phyloP scores from a whole-genome alignment of 352 stramenopile genomes.

The Globisporangium perplexum region DNA sequence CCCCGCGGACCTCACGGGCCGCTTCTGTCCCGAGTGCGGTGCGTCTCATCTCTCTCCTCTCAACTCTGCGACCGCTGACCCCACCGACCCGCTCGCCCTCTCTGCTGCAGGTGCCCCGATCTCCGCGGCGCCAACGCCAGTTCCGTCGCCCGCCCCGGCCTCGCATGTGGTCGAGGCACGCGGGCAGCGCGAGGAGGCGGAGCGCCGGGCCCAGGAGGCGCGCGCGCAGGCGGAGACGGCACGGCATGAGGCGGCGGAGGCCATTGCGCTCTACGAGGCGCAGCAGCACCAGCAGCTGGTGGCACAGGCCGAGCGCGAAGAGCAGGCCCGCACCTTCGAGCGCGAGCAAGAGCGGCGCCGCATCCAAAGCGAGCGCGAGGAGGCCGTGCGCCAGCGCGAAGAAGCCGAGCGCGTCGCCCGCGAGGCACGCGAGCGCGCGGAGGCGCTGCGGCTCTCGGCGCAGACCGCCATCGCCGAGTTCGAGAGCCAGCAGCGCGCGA shows the following conservation, averaged over 20 bases:
- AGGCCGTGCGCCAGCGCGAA: slow-evolving; percentile 36
- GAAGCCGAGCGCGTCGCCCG: slow-evolving; percentile 54
- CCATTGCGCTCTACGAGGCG: slow-evolving; percentile 37
- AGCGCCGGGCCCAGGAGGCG: slow-evolving; percentile 35
- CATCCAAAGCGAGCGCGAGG: slow-evolving; percentile 47
- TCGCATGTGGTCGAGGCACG: slow-evolving; percentile 21
- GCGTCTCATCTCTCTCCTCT: slow-evolving; percentile 9
- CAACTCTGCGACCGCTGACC: not conserved
- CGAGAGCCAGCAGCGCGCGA: slow-evolving; percentile 54
- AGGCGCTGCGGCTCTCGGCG: slow-evolving; percentile 54
- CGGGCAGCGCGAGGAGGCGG: slow-evolving; percentile 38
- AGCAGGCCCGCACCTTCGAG: slow-evolving; percentile 14
- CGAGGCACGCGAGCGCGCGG: slow-evolving; percentile 58
- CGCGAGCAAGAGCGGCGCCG: slow-evolving; percentile 33
- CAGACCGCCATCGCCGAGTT: slow-evolving; percentile 57
- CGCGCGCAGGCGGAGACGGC: slow-evolving; percentile 32
- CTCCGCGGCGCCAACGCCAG: slow-evolving; percentile 4
- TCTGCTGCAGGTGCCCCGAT: not conserved
- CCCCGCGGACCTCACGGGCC: slow-evolving; percentile 41
- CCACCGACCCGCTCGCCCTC: not conserved
- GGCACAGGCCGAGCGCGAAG: slow-evolving; percentile 26
- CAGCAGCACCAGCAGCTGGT: slow-evolving; percentile 43
- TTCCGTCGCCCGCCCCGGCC: slow-evolving; percentile 1
- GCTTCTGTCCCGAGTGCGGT: slow-evolving; percentile 80
- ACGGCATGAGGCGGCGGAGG: slow-evolving; percentile 34